phyloP scores from a whole-genome alignment of 495 filamentous ascomycete species.

The Talaromyces thailandensis region DNA sequence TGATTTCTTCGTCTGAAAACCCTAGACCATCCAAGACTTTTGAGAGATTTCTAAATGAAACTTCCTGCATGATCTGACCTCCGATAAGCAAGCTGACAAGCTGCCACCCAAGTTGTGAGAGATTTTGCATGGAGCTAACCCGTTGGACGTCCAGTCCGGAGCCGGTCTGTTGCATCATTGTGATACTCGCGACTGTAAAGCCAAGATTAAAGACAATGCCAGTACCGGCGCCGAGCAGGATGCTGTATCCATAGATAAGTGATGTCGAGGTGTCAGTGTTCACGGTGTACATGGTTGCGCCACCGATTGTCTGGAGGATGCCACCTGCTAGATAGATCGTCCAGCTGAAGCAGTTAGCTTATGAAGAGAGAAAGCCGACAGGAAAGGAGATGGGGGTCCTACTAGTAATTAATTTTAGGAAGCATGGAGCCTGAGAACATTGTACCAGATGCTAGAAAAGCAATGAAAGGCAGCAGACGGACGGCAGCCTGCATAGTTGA shows the following conservation, averaged over 20 bases:
- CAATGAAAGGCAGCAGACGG: constrained; percentile 23
- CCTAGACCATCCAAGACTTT: not conserved
- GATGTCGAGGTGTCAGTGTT: constrained; percentile 10
- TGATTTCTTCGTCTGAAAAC: constrained; percentile 1
- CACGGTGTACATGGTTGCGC: constrained; percentile 28
- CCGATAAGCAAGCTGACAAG: constrained; percentile 1
- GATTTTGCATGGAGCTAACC: constrained; percentile 1
- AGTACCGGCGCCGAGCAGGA: constrained; percentile 22
- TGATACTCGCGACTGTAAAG: constrained; percentile 38
- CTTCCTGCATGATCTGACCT: constrained; percentile 3
- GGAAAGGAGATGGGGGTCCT: too few species aligned
- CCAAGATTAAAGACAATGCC: constrained; percentile 40
- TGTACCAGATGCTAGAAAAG: constrained; percentile 15
- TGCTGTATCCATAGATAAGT: constrained; percentile 24
- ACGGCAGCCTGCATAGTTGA: constrained; percentile 30
- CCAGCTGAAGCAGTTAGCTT: not conserved
- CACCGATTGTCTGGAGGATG: constrained; percentile 18
- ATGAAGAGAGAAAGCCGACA: not conserved
- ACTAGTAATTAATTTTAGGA: not conserved
- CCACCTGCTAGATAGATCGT: constrained; percentile 39
- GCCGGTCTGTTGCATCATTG: not conserved
- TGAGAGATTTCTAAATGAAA: not conserved
- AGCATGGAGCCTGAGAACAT: not conserved
- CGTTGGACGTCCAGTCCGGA: not conserved
- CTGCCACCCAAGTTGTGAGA: constrained; percentile 1